Evolutionary conservation across 176 grass and related monocot species (phyloP).

Genomic region (Microstegium vimineum): DNA sequence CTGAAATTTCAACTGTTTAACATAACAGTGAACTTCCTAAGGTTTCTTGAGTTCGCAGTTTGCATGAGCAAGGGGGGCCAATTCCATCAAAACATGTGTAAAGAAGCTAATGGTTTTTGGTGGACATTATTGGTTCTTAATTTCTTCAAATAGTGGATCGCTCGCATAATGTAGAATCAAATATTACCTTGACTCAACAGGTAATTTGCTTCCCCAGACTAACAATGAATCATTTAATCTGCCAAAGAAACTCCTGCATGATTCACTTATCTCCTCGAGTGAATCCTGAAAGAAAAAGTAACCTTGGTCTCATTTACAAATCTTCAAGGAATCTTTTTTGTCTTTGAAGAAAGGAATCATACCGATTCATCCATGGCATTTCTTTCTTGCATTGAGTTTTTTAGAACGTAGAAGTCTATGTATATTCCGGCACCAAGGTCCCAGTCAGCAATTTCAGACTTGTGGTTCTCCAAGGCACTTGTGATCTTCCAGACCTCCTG

Average conservation of each 20-base stretch:
- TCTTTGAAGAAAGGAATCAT: slow-evolving; percentile 1
- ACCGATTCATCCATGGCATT: slow-evolving; percentile 61
- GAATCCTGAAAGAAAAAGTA: slow-evolving; percentile 48
- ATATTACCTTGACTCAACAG: slow-evolving; percentile 75
- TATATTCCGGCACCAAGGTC: slow-evolving; percentile 88
- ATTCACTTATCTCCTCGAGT: slow-evolving; percentile 69
- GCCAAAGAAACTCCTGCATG: slow-evolving; percentile 62
- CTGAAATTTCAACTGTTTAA: not conserved
- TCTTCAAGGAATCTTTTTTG: not conserved
- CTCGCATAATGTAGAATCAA: not conserved
- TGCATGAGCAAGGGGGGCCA: not conserved
- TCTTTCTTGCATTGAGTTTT: slow-evolving; percentile 63
- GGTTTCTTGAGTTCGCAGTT: not conserved
- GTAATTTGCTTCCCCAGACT: slow-evolving; percentile 84
- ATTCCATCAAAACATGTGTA: not conserved
- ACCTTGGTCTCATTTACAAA: not conserved
- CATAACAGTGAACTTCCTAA: not conserved
- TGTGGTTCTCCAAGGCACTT: slow-evolving; percentile 70
- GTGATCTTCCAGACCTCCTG: slow-evolving; percentile 81
- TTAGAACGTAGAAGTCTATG: slow-evolving; percentile 72
- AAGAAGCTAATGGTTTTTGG: not conserved
- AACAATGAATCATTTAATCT: slow-evolving; percentile 76
- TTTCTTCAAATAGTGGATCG: not conserved
- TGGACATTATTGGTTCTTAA: not conserved
- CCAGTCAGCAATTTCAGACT: slow-evolving; percentile 92